Base-by-base conservation (phyloP, 73 alveolate species). In the Tetrahymena thermophila region DNA sequence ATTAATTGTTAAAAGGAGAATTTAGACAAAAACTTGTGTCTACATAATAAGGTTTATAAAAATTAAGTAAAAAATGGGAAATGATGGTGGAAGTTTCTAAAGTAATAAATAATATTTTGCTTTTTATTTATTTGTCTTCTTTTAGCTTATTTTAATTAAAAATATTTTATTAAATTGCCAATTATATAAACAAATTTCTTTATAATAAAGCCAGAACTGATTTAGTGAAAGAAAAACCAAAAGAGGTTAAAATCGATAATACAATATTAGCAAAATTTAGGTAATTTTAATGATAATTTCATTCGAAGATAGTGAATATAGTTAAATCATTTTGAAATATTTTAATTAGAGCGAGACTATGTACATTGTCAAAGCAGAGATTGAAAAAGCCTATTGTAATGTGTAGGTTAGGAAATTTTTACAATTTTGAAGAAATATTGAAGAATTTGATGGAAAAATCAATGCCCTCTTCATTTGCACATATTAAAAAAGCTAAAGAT, bases 341-440 rank as follows among this genome's bases (percentile, higher is more conserved):
- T 28, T 89, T 35, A 93, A 85, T 85, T 85, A 85, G 95, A 95
- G 97, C 99, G 13, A 94, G 96, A 84, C 96, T 97, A 93, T 98
- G 99, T 50, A 94, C 99, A 13, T 85, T 98, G 43, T 94, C 99
- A 40, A 98, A 98, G 96, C 99, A 98, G 57, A 93, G 97, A 56
- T 94, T 98, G 57, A 94, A 97, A 71, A 96, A 98, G 58, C 99
- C 99, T 5, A 93, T 98, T 14, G 99, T 97, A 35, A 98, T 97
- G 37, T 98, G 99, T 94, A 94, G 97, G 55, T 34, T 98, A 85
- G 99, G 99, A 16, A 96, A 97, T 43, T 50, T 98, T 31, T 98
- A 98, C 97, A 98, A 98, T 96, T 96, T 97, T 95, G 99, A 97
- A 93, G 96, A 97, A 50, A 96, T 98, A 31, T 84, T 98, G 56